phyloP scores from a whole-genome alignment of 257 asterid genomes.

The Salvia miltiorrhiza region DNA sequence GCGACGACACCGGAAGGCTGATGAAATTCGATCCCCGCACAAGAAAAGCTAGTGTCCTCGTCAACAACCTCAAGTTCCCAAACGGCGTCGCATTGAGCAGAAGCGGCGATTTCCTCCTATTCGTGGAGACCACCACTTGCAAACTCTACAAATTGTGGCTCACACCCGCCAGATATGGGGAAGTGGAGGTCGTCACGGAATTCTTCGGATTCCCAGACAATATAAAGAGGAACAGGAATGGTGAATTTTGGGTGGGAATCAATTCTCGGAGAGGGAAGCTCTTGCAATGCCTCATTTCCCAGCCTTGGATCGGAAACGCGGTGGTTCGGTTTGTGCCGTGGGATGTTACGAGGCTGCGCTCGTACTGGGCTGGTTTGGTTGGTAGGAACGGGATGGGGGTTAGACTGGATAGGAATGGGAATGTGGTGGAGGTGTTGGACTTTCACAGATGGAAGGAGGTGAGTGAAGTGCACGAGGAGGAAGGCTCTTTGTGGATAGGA shows the following conservation, averaged over 20 bases:
- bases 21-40: constrained; percentile 50
- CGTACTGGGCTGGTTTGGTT: constrained; percentile 17
- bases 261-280: constrained; percentile 36
- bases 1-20: constrained; percentile 62
- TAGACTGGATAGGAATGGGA: constrained; percentile 44
- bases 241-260: constrained; percentile 80
- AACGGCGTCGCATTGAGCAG: constrained; percentile 75
- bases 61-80: constrained; percentile 55
- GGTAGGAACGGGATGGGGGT: constrained; percentile 47
- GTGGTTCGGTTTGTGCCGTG: constrained; percentile 30
- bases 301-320: constrained; percentile 42
- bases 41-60: constrained; percentile 33
- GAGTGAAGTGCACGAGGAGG: constrained; percentile 60
- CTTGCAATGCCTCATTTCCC: constrained; percentile 40
- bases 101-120: constrained; percentile 45
- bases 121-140: constrained; percentile 65
- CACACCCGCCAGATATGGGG: constrained; percentile 32
- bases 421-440: constrained; percentile 42
- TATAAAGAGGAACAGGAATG: constrained; percentile 44
- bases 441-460: constrained; percentile 42
- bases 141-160: constrained; percentile 55
- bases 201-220: constrained; percentile 76
- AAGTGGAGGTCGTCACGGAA: constrained; percentile 33
- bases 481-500: constrained; percentile 71
- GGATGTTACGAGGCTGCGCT: constrained; percentile 36